Evolutionary conservation across 1,284 basidiomycete species (phyloP).

Genomic region (Tilletia caries): DNA sequence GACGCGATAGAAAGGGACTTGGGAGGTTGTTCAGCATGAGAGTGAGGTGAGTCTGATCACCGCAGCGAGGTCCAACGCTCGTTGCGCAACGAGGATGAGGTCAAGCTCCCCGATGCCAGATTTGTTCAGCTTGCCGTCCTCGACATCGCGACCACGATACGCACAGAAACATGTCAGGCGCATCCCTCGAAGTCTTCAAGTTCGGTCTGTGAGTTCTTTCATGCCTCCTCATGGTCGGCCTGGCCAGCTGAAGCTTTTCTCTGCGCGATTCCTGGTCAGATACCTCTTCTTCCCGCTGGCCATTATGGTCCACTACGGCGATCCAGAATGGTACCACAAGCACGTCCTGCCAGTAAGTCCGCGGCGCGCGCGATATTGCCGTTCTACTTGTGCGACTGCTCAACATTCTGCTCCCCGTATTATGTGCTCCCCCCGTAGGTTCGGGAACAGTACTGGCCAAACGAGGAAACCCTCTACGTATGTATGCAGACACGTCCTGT

Average conservation of each 20-base stretch:
- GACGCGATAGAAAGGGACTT: too few species aligned
- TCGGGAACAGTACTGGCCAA: slow-evolving; percentile 36
- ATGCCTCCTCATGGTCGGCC: background rate
- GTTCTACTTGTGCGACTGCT: too few species aligned
- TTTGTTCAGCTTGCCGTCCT: too few species aligned
- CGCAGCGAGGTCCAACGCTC: too few species aligned
- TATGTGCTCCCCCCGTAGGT: too few species aligned
- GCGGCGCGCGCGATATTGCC: background rate
- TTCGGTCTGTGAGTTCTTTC: slow-evolving; percentile 37
- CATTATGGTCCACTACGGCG: slow-evolving; percentile 80
- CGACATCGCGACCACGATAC: background rate
- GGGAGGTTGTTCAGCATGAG: too few species aligned
- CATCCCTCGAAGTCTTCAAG: slow-evolving; percentile 60
- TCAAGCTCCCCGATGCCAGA: too few species aligned
- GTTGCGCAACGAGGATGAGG: slow-evolving; percentile 9
- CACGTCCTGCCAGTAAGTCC: slow-evolving; percentile 72
- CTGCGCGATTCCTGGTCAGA: slow-evolving; percentile 55
- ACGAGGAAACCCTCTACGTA: slow-evolving; percentile 33
- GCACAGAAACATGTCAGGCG: slow-evolving; percentile 64
- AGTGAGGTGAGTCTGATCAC: too few species aligned
- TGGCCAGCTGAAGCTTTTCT: slow-evolving; percentile 14
- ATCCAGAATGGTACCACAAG: slow-evolving; percentile 78
- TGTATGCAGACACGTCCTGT: slow-evolving; percentile 7
- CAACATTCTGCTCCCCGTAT: background rate
- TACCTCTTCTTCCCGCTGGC: slow-evolving; percentile 84